These are phyloP conservation scores for Orbilia quercus DNA, from an alignment of 2,329 filamentous ascomycete species.

Conservation along the genomic window DNA sequence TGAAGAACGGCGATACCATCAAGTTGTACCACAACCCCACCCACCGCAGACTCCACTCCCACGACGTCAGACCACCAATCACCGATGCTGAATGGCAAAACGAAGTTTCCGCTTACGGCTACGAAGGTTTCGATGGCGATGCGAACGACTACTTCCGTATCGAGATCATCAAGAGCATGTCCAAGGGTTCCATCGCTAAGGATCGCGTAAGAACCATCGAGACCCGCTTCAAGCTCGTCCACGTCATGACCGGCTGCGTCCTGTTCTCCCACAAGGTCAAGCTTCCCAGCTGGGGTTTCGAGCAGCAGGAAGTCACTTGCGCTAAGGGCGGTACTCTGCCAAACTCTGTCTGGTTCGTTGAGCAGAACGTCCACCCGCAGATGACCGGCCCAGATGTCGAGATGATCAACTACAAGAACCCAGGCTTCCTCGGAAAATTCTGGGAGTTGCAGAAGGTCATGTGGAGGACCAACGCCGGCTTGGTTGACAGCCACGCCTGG, in stretches of 20 bases:
- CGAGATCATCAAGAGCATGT: constrained; percentile 92
- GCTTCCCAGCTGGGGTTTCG: constrained; percentile 95
- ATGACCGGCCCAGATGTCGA: constrained; percentile 77
- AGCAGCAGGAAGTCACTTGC: constrained; percentile 99
- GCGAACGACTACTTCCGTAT: constrained; percentile 96
- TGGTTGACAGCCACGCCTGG: constrained; percentile 97
- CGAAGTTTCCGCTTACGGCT: constrained; percentile 95
- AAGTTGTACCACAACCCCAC: constrained; percentile 86
- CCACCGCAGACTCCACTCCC: constrained; percentile 90
- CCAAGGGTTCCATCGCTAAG: constrained; percentile 80
- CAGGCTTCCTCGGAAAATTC: constrained; percentile 97
- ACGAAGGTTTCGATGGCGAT: constrained; percentile 95
- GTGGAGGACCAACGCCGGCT: constrained; percentile 97
- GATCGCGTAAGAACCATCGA: constrained; percentile 90
- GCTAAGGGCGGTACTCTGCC: constrained; percentile 89
- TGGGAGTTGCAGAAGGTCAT: constrained; percentile 97
- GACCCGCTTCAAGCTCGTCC: constrained; percentile 93
- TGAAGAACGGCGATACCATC: constrained; percentile 83
- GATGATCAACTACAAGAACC: constrained; percentile 94
- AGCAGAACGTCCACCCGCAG: constrained; percentile 85
- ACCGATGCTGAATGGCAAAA: constrained; percentile 94
- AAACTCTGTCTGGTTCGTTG: constrained; percentile 97
- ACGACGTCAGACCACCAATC: constrained; percentile 88
- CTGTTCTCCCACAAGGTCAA: constrained; percentile 99
- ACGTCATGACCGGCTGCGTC: constrained; percentile 95